Conservation (phyloP, 768 basidiomycete species). For the Wakefieldia striispora region DNA sequence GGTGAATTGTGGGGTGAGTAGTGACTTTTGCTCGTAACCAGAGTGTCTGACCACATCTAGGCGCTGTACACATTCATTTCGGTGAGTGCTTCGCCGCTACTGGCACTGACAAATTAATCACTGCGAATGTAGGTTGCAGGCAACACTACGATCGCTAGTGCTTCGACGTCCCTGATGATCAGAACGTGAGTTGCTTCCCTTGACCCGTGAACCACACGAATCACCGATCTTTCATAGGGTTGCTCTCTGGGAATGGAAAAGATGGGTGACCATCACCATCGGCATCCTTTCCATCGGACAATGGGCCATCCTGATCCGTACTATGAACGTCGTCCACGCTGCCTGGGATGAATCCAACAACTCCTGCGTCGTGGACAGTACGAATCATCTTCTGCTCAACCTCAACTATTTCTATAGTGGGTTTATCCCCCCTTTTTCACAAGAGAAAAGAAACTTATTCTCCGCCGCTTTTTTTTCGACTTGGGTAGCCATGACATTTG, state of each 20-base stretch:
- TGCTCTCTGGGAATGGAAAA: constrained; percentile 67
- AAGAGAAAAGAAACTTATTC: background rate
- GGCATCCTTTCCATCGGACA: constrained; percentile 57
- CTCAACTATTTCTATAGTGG: constrained; percentile 69
- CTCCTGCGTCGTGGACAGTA: constrained; percentile 51
- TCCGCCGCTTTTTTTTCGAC: background rate
- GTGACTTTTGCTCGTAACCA: background rate
- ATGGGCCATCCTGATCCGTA: constrained; percentile 65
- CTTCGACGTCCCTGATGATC: constrained; percentile 60
- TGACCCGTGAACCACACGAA: constrained; percentile 12
- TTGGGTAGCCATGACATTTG: constrained; percentile 63
- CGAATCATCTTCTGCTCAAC: constrained; percentile 57
- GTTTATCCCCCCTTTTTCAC: constrained; percentile 22
- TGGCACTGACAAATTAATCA: background rate
- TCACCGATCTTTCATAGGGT: constrained; percentile 43
- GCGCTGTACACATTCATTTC: constrained; percentile 70
- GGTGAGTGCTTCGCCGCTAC: constrained; percentile 32
- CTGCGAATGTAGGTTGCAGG: constrained; percentile 20
- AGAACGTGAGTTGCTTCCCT: constrained; percentile 46
- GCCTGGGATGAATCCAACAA: constrained; percentile 43
- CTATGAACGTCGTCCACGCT: constrained; percentile 63
- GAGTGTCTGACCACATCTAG: constrained; percentile 28
- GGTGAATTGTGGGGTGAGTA: constrained; percentile 61
- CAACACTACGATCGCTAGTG: constrained; percentile 27
- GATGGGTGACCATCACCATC: constrained; percentile 48